Percentiles rank a stretch among this genome's conserved stretches.
phyloP scores from a whole-genome alignment of 2,329 filamentous ascomycete genomes.

The Setomelanomma holmii region DNA sequence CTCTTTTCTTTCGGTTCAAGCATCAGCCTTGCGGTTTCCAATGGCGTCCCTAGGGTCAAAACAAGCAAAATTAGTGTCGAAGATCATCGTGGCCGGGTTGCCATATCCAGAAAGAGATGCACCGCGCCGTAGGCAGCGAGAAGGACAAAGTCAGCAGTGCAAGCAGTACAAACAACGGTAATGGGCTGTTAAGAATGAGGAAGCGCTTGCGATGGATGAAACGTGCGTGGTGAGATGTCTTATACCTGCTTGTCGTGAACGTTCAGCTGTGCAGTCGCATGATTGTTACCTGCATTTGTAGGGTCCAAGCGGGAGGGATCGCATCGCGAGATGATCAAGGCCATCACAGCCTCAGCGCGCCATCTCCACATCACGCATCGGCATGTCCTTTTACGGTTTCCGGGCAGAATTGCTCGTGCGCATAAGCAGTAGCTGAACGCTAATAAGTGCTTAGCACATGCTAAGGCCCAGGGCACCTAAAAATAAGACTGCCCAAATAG shows the following conservation, averaged over 20 bases:
- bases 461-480: too few species aligned
- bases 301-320: not conserved
- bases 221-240: not conserved
- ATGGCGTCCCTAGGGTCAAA: too few species aligned
- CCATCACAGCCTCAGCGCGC: not conserved
- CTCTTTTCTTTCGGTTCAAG: not conserved
- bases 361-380: not conserved
- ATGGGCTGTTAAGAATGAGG: too few species aligned
- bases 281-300: constrained; percentile 30
- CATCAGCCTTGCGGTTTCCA: too few species aligned
- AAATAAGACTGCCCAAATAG: not conserved
- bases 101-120: not conserved
- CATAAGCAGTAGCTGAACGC: not conserved
- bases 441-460: not conserved
- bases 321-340: not conserved
- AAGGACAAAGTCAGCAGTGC: not conserved
- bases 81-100: not conserved
- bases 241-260: not conserved
- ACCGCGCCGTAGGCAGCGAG: not conserved
- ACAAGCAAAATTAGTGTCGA: not conserved
- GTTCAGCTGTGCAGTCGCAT: not conserved
- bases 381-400: not conserved
- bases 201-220: too few species aligned
- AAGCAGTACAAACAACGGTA: not conserved
- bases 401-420: not conserved